Evolutionary conservation across 2,329 filamentous ascomycete species (phyloP).

Genomic region (Arachnopeziza araneosa): DNA sequence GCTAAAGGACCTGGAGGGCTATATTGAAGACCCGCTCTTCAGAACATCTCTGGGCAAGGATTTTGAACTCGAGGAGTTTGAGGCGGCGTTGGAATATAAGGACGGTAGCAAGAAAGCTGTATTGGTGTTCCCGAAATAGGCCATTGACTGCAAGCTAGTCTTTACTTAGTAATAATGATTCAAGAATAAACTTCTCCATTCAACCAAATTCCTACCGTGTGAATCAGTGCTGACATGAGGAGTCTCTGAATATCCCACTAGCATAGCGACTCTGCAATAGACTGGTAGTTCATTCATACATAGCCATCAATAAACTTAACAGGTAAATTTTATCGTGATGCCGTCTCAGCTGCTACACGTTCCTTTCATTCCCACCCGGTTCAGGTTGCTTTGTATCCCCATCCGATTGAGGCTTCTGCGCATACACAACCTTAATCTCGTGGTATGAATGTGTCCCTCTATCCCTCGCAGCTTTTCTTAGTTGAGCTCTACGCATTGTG

Average conservation of each 20-base stretch:
- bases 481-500: constrained; percentile 7
- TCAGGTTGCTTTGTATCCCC: constrained; percentile 12
- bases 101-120: not conserved
- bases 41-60: not conserved
- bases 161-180: too few species aligned
- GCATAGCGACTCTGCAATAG: too few species aligned
- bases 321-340: too few species aligned
- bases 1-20: not conserved
- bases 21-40: not conserved
- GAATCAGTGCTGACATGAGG: too few species aligned
- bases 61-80: not conserved
- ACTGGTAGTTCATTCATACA: too few species aligned
- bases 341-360: too few species aligned
- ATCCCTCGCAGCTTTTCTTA: constrained; percentile 15
- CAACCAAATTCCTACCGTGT: too few species aligned
- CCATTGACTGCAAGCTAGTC: not conserved
- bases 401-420: constrained; percentile 13
- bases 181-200: too few species aligned
- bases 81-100: not conserved
- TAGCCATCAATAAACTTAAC: too few species aligned
- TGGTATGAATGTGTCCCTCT: constrained; percentile 20
- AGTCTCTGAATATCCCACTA: too few species aligned
- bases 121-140: not conserved
- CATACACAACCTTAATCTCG: constrained; percentile 18
- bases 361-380: too few species aligned